Evolutionary conservation across 441 rosid species (phyloP).

Genomic region (Melastoma candidum): DNA sequence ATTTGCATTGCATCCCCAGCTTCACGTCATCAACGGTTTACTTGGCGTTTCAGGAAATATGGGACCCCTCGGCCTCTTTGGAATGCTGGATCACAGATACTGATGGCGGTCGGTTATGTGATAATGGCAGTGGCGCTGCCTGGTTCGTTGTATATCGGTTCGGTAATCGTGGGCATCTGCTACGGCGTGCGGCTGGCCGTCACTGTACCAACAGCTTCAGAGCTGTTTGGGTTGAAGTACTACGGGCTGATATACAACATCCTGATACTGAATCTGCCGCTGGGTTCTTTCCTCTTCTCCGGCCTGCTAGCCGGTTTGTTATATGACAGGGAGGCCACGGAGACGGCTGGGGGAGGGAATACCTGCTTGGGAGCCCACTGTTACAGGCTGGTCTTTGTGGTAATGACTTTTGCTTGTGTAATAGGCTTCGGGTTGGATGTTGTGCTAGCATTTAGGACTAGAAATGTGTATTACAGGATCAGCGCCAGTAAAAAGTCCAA

Average conservation of each 20-base stretch:
- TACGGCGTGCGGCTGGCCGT: slow-evolving; percentile 42
- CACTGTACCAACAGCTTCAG: slow-evolving; percentile 42
- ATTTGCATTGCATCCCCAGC: background rate
- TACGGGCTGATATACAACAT: slow-evolving; percentile 46
- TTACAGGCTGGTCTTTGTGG: slow-evolving; percentile 33
- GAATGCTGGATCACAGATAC: slow-evolving; percentile 42
- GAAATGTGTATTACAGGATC: slow-evolving; percentile 29
- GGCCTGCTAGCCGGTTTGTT: slow-evolving; percentile 42
- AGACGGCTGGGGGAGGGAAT: slow-evolving; percentile 33
- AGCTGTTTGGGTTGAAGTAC: slow-evolving; percentile 48
- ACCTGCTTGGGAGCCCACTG: slow-evolving; percentile 45
- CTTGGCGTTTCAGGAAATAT: slow-evolving; percentile 23
- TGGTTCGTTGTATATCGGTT: slow-evolving; percentile 39
- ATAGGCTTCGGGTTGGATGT: slow-evolving; percentile 37
- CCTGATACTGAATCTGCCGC: slow-evolving; percentile 40
- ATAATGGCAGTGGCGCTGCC: slow-evolving; percentile 43
- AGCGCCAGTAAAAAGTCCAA: slow-evolving; percentile 24
- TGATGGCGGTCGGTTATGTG: slow-evolving; percentile 39
- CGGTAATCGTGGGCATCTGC: slow-evolving; percentile 40
- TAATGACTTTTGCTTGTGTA: slow-evolving; percentile 36
- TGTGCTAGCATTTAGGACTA: slow-evolving; percentile 28
- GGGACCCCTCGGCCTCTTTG: slow-evolving; percentile 44
- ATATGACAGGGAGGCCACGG: slow-evolving; percentile 36
- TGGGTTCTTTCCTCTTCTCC: slow-evolving; percentile 50
- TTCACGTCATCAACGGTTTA: background rate